A percentile compares a stretch with the other conserved stretches of the same genome.
Conservation (phyloP, 257 asterid genomes). For the Striga asiatica region DNA sequence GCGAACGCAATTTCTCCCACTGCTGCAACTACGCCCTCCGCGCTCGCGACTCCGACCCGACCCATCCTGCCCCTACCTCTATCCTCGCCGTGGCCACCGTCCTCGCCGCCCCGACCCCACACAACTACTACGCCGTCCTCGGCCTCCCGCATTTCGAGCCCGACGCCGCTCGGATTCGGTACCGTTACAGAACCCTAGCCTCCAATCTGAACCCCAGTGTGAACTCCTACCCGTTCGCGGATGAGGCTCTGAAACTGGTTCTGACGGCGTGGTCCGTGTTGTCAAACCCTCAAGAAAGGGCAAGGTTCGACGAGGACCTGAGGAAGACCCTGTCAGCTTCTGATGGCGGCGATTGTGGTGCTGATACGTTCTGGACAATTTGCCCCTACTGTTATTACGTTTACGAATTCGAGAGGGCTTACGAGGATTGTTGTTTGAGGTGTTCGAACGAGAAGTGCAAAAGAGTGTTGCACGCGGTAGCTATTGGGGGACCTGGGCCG, state of each 20-base stretch:
- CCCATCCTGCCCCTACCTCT: slow-evolving; percentile 23
- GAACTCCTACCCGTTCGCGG: slow-evolving; percentile 28
- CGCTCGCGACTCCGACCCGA: slow-evolving; percentile 31
- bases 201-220: slow-evolving; percentile 29
- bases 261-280: slow-evolving; percentile 35
- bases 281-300: slow-evolving; percentile 27
- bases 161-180: slow-evolving; percentile 19
- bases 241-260: slow-evolving; percentile 32
- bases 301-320: slow-evolving; percentile 24
- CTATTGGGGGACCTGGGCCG: slow-evolving; percentile 22
- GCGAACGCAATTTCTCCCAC: slow-evolving; percentile 22
- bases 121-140: slow-evolving; percentile 36
- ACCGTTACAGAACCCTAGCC: slow-evolving; percentile 16
- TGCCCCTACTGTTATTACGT: slow-evolving; percentile 55
- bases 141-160: slow-evolving; percentile 33
- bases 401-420: slow-evolving; percentile 36
- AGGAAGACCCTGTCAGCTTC: slow-evolving; percentile 1
- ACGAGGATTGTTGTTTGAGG: slow-evolving; percentile 35
- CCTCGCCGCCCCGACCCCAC: slow-evolving; percentile 23
- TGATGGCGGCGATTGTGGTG: background rate
- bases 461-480: slow-evolving; percentile 37
- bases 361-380: slow-evolving; percentile 48
- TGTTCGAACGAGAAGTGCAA: slow-evolving; percentile 42
- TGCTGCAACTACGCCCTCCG: slow-evolving; percentile 32
- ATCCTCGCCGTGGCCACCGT: slow-evolving; percentile 33